Evolutionary conservation across 2,329 filamentous ascomycete genomes (phyloP).

Genomic region (Beauveria rudraprayagi): DNA sequence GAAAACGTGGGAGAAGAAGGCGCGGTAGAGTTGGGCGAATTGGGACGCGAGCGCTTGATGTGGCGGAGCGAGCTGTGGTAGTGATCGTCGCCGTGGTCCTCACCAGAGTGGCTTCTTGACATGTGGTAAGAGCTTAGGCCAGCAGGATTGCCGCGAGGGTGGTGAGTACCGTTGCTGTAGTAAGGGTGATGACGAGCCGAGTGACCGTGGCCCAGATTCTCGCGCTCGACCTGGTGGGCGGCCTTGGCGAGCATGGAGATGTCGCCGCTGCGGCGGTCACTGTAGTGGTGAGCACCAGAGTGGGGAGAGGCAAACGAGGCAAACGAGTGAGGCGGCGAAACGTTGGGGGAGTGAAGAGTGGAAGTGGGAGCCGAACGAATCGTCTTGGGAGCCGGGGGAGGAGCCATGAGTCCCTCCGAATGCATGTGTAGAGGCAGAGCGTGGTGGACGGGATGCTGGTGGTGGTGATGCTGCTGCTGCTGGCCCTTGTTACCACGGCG

Average conservation of each 20-base stretch:
- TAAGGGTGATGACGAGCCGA: conserved; percentile 45
- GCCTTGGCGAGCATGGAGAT: conserved; percentile 54
- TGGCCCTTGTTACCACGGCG: conserved; percentile 78
- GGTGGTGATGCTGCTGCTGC: conserved; percentile 28
- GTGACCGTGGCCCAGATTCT: conserved; percentile 39
- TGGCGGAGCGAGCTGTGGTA: conserved; percentile 61
- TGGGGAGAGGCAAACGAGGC: conserved; percentile 55
- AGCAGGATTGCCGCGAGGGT: conserved; percentile 56
- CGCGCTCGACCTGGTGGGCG: conserved; percentile 54
- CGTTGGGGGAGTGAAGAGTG: conserved; percentile 83
- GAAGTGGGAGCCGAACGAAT: conserved; percentile 85
- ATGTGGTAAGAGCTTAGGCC: conserved; percentile 87
- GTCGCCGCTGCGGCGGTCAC: conserved; percentile 35
- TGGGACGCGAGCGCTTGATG: conserved; percentile 83
- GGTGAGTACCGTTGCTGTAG: conserved; percentile 40
- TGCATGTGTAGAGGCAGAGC: conserved; percentile 36
- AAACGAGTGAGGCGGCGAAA: conserved; percentile 89
- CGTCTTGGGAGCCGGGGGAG: conserved; percentile 64
- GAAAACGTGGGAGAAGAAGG: conserved; percentile 95
- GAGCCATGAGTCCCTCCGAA: conserved; percentile 65
- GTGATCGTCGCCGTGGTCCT: conserved; percentile 68
- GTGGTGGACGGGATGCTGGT: conserved; percentile 30
- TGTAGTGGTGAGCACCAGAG: conserved; percentile 41
- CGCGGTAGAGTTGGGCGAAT: conserved; percentile 90
- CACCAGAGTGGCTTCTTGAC: conserved; percentile 79